Conservation (phyloP, 495 filamentous ascomycete genomes). For the Penicillium cinerascens region DNA sequence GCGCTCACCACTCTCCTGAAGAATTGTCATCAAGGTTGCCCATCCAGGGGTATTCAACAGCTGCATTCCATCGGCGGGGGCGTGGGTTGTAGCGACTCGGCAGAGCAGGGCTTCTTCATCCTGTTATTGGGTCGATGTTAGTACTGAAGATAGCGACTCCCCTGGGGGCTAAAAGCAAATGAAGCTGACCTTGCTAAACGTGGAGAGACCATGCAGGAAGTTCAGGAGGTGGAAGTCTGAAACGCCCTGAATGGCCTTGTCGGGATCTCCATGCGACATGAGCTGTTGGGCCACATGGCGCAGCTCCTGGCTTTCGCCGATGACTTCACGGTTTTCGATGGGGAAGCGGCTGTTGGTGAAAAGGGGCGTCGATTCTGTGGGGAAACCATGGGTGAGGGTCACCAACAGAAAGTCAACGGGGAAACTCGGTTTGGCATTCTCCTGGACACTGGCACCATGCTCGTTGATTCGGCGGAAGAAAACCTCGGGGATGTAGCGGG, state of each 20-base stretch:
- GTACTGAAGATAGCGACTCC: background rate
- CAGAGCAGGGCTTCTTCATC: constrained; percentile 87
- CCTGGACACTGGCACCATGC: constrained; percentile 91
- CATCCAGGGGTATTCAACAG: constrained; percentile 82
- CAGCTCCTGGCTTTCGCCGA: constrained; percentile 79
- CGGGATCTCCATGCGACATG: constrained; percentile 55
- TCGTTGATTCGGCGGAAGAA: constrained; percentile 96
- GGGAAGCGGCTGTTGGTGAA: constrained; percentile 74
- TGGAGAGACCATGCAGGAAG: constrained; percentile 75
- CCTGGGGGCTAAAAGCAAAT: background rate
- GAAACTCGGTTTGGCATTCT: constrained; percentile 94
- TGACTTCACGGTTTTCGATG: constrained; percentile 81
- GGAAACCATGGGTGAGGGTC: constrained; percentile 95
- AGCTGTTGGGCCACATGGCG: constrained; percentile 59
- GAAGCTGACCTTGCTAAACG: constrained; percentile 73
- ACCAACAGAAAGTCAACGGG: constrained; percentile 95
- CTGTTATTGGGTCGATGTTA: constrained; percentile 46
- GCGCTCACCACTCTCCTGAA: constrained; percentile 96
- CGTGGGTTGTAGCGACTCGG: constrained; percentile 73
- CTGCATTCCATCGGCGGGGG: constrained; percentile 72
- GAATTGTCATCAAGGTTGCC: constrained; percentile 87
- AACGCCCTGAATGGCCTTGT: constrained; percentile 61
- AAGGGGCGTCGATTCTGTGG: constrained; percentile 66
- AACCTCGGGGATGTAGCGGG: constrained; percentile 93
- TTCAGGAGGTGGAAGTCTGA: constrained; percentile 93